Conservation (phyloP, 2,329 filamentous ascomycete genomes). For the Rosellinia necatrix region DNA sequence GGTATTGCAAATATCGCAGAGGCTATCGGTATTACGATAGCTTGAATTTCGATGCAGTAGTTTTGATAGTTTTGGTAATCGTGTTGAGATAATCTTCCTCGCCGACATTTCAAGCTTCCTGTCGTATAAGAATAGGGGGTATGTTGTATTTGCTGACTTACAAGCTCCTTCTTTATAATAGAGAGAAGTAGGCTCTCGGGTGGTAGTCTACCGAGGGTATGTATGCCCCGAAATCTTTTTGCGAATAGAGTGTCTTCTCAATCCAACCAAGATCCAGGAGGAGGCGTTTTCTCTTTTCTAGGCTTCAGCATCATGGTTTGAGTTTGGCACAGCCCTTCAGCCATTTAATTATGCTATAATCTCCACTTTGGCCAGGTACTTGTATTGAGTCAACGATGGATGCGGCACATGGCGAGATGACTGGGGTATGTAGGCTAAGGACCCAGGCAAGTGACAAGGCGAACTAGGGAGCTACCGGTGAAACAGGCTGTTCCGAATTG, state of each 20-base stretch:
- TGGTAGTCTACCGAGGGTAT: neutral
- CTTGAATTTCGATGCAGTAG: slow-evolving; percentile 21
- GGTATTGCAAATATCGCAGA: slow-evolving; percentile 26
- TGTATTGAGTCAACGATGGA: too few relatives aligned
- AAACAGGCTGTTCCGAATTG: too few relatives aligned
- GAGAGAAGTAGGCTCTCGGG: neutral
- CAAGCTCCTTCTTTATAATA: neutral
- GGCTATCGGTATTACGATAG: slow-evolving; percentile 4
- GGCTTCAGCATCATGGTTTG: neutral
- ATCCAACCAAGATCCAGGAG: too few relatives aligned
- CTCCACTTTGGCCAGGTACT: too few relatives aligned
- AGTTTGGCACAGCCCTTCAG: too few relatives aligned
- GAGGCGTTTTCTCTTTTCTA: neutral
- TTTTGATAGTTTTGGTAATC: slow-evolving; percentile 29
- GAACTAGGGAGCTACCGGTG: too few relatives aligned
- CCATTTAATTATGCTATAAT: too few relatives aligned
- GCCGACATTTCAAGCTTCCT: slow-evolving; percentile 13
- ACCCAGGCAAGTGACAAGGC: too few relatives aligned
- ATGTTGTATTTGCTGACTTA: neutral
- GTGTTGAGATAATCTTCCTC: slow-evolving; percentile 21
- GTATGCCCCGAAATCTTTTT: too few relatives aligned
- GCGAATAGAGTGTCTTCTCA: neutral
- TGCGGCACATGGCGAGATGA: too few relatives aligned
- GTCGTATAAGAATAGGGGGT: neutral
- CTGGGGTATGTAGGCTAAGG: too few relatives aligned